Percentiles rank a stretch among this genome's conserved stretches.
Evolutionary conservation across 164 flowering plant genomes (phyloP).

Genomic region (Nymphaea colorata): DNA sequence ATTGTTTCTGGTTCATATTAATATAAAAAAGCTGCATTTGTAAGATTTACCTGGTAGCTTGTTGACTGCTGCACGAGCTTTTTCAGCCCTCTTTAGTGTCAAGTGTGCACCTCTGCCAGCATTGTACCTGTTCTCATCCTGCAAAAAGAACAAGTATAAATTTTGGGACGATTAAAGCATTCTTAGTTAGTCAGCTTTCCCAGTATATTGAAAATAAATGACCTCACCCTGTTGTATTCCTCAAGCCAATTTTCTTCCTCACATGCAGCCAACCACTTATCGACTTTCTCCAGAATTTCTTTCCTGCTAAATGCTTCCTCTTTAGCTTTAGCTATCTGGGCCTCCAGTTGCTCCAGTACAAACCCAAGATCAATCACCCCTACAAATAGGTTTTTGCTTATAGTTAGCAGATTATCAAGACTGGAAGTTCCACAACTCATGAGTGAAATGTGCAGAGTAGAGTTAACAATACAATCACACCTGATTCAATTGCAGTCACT

Average conservation of each 20-base stretch:
- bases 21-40: not conserved
- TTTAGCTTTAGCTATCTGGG: constrained; percentile 47
- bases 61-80: constrained; percentile 48
- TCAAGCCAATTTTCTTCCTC: constrained; percentile 90
- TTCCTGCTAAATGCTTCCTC: constrained; percentile 64
- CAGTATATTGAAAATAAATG: not conserved
- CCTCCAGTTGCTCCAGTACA: constrained; percentile 51
- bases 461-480: constrained; percentile 16
- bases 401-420: not conserved
- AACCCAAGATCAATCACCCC: constrained; percentile 40
- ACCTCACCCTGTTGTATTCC: constrained; percentile 59
- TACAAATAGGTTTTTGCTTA: constrained; percentile 9
- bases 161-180: not conserved
- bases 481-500: constrained; percentile 68
- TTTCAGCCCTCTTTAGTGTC: constrained; percentile 69
- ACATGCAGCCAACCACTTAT: constrained; percentile 70
- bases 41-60: constrained; percentile 51
- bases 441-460: not conserved
- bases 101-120: constrained; percentile 78
- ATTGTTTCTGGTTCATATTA: too few relatives aligned
- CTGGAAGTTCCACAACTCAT: not conserved
- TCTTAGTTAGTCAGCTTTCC: not conserved
- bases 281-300: constrained; percentile 75
- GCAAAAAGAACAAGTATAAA: constrained; percentile 3
- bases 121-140: constrained; percentile 74